Base-by-base conservation (phyloP, 352 stramenopile species). In the Globisporangium cylindrosporum region DNA sequence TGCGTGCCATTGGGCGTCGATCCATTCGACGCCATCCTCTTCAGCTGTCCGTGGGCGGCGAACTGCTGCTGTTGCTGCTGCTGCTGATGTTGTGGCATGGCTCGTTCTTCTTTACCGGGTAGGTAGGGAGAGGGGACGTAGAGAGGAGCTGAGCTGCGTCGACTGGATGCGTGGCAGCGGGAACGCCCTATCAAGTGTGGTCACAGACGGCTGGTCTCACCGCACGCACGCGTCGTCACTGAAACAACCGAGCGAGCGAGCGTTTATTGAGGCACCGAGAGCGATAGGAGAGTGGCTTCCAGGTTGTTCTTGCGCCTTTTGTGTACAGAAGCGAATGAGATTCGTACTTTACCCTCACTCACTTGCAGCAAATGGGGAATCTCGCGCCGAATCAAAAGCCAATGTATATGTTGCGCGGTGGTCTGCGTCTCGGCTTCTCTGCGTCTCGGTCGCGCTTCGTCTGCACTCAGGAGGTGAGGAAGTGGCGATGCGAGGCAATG, bases 21-120 rank as follows among this genome's bases (percentile, higher is more conserved):
- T 51, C 38, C 57, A 27, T 59, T 73, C 3, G 55, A 59, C 20
- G 56, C 20, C 62, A 73, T 68, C 49, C 66, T 73, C 41, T 64
- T 68, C n/a, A 66, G 56, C 27, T 57, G 59, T 4, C 25, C 59
- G 38, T 65, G 53, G 25, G 38, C 53, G 8, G 63, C 14, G 32
- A 60, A 51, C 46, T 43, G 61, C 5, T 64, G 41, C 3, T 55
- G 58, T 4, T 63, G 46, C 8, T 36, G 53, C 0, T 62, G 63
- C 55, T 51, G 64, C 55, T 51, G 56, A n/a, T 59, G 20, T 9
- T 55, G 54, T 14, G 60, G 64, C 22, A 56, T 49, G 15, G 9
- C 15, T 51, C 43, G 43, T 64, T 64, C 56, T 22, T 5, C 24
- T 59, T 59, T 14, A 38, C 12, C 14, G 6, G 24, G 22, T 29